A percentile compares a stretch with the other conserved stretches of the same genome.
Conservation (phyloP, 371 early-diverging fungal genomes). For the Polyrhizophydium stewartii region DNA sequence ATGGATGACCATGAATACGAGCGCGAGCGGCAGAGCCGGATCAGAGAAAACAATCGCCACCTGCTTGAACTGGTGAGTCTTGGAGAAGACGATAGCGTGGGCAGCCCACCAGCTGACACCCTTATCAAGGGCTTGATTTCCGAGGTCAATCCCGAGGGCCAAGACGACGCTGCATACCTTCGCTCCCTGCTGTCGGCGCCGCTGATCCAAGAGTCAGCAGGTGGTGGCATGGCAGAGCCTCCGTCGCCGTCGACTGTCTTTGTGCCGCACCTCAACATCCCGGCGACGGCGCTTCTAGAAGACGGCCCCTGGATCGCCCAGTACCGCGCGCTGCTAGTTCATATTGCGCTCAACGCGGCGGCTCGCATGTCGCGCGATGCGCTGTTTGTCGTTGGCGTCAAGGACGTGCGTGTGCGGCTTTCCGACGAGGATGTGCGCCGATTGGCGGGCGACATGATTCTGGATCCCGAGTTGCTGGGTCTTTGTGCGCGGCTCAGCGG, state of each 20-base stretch:
- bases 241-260: slow-evolving; percentile 13
- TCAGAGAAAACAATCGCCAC: slow-evolving; percentile 57
- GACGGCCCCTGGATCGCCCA: slow-evolving; percentile 14
- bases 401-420: slow-evolving; percentile 17
- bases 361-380: slow-evolving; percentile 14
- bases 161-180: slow-evolving; percentile 15
- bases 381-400: slow-evolving; percentile 23
- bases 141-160: slow-evolving; percentile 51
- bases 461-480: no score
- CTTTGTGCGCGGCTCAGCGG: not conserved
- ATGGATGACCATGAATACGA: no score
- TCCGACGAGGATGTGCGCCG: slow-evolving; percentile 27
- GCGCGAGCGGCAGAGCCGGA: slow-evolving; percentile 52
- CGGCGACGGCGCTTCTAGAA: slow-evolving; percentile 18
- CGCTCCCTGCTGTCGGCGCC: slow-evolving; percentile 8
- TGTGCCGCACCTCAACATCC: slow-evolving; percentile 28
- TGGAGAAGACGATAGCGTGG: no score
- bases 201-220: not conserved
- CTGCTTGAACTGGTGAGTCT: slow-evolving; percentile 52
- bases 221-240: not conserved
- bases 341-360: slow-evolving; percentile 12
- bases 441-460: slow-evolving; percentile 64
- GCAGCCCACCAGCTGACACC: not conserved
- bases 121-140: slow-evolving; percentile 62
- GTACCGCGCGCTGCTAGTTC: slow-evolving; percentile 19